Evolutionary conservation across 169 alveolate genomes (phyloP), one percentile per base, ranked within the genome.

Genomic region (Eimeria mitis): DNA sequence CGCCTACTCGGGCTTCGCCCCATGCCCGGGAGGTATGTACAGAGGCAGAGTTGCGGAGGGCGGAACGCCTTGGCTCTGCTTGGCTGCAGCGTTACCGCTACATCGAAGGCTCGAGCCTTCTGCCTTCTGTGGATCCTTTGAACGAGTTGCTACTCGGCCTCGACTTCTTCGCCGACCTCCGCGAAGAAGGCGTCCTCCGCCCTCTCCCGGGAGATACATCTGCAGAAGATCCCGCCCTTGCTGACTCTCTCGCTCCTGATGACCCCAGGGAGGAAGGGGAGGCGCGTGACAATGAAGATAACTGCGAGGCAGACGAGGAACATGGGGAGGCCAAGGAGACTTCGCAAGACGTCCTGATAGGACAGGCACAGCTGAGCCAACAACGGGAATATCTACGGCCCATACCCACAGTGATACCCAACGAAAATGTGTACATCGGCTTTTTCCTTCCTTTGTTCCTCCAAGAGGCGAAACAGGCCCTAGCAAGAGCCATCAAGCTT

Each of bases 391-490:
- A 87, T 65, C 52, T 87, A 16, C 92, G 92, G 92, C 44, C 92
- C n/a, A 87, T 87, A 11, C 92, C 92, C 34, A 87, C 92, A 28
- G 92, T 87, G n/a, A 87, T 87, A 87, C 78, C 63, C 37, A 87
- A 87, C 49, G 92, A 87, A 37, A 42, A 65, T 59, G 84, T 75
- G 34, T 95, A 95, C 89, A 88, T 87, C 25, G 94, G 92, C 61
- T 76, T 78, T 42, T 87, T 95, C n/a, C 42, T 76, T 8, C 96
- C 96, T 31, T 85, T 95, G 52, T 89, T 95, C 81, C 76, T 87
- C 21, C 89, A 85, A 49, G 96, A 95, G 94, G 94, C 96, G 52
- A 95, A 78, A 89, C 95, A 84, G 79, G 71, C 92, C 81, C 71
- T 95, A 23, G 91, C 92, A 4, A 85, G 96, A 21, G 95, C 95